Evolutionary conservation across 1,284 basidiomycete species (phyloP).

Genomic region (Ganoderma meredithae): DNA sequence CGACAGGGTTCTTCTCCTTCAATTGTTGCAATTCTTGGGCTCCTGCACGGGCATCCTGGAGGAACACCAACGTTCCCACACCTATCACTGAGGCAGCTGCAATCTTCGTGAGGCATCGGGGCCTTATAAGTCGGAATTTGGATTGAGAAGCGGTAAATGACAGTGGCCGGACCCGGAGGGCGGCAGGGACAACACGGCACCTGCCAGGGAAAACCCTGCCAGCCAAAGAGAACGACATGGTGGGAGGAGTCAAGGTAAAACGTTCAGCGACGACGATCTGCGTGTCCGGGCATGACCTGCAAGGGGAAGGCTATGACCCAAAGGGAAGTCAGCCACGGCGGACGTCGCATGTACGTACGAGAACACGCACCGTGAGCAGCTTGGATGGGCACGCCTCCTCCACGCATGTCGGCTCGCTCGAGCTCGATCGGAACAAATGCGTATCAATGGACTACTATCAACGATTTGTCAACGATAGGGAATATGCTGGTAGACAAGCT

Average conservation of each 20-base stretch:
- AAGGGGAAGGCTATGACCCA: background rate
- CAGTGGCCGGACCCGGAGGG: slow-evolving; percentile 10
- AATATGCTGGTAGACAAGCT: background rate
- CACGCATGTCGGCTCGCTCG: background rate
- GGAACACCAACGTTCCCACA: slow-evolving; percentile 21
- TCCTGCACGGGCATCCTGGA: slow-evolving; percentile 24
- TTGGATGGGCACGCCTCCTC: background rate
- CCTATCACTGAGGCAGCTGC: slow-evolving; percentile 11
- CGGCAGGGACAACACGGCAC: background rate
- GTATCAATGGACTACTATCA: background rate
- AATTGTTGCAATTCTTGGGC: slow-evolving; percentile 15
- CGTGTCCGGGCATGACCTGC: background rate
- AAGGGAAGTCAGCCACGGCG: slow-evolving; percentile 9
- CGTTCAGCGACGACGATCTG: slow-evolving; percentile 12
- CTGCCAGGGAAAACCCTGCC: slow-evolving; percentile 13
- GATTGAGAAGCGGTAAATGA: background rate
- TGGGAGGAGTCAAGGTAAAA: slow-evolving; percentile 12
- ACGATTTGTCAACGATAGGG: background rate
- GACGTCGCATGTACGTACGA: slow-evolving; percentile 22
- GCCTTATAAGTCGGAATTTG: slow-evolving; percentile 11
- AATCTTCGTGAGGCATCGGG: slow-evolving; percentile 19
- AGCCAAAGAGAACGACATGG: slow-evolving; percentile 16
- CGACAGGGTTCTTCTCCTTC: slow-evolving; percentile 18
- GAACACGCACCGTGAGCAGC: slow-evolving; percentile 15
- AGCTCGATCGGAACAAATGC: slow-evolving; percentile 13